Evolutionary conservation across 2,329 filamentous ascomycete genomes (phyloP).

Genomic region (Chrysoporthe austroafricana): DNA sequence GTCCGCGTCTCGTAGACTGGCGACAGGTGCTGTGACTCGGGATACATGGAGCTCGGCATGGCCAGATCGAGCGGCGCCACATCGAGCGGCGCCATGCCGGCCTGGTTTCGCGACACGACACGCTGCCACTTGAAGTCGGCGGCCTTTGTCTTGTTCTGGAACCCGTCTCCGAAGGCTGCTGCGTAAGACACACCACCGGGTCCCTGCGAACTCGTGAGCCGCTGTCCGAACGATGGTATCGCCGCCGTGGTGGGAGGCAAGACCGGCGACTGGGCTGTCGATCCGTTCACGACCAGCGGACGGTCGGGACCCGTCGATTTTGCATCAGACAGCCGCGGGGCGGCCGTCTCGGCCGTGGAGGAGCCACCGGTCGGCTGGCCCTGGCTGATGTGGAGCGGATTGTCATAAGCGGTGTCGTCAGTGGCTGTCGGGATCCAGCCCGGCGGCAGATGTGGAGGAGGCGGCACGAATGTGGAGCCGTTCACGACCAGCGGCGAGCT

Average conservation of each 20-base stretch:
- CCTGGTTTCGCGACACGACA: constrained; percentile 48
- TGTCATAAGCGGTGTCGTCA: constrained; percentile 41
- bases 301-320: constrained; percentile 41
- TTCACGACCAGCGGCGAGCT: constrained; percentile 47
- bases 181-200: constrained; percentile 34
- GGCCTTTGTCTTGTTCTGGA: constrained; percentile 37
- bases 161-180: constrained; percentile 34
- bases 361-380: constrained; percentile 33
- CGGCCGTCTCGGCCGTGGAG: constrained; percentile 31
- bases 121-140: constrained; percentile 43
- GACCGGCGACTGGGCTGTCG: constrained; percentile 33
- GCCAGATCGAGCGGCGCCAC: constrained; percentile 63
- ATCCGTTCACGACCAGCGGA: constrained; percentile 59
- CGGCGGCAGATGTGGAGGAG: constrained; percentile 34
- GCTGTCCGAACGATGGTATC: constrained; percentile 38
- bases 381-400: constrained; percentile 44
- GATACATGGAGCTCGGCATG: constrained; percentile 47
- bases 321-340: constrained; percentile 33
- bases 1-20: constrained; percentile 76
- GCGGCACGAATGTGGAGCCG: constrained; percentile 42
- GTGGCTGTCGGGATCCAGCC: constrained; percentile 35
- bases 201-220: constrained; percentile 35
- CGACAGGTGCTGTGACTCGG: constrained; percentile 62
- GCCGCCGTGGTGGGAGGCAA: constrained; percentile 28
- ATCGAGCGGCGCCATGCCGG: constrained; percentile 54